Base-by-base conservation (phyloP, 257 asterid species). In the Apocynum venetum region DNA sequence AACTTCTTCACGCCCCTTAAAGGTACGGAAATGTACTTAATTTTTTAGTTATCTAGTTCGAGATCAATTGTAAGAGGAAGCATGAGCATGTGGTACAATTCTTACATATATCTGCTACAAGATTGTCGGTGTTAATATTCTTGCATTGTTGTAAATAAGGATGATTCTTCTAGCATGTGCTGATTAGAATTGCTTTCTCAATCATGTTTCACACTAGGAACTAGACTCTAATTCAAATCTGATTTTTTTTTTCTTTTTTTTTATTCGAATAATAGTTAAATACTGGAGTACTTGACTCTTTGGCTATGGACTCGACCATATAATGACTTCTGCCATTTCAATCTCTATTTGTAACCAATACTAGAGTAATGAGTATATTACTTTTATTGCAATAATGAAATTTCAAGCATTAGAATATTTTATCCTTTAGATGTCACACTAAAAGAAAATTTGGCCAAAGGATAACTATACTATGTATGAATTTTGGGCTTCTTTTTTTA, bases 21-120 rank as follows among this genome's bases (percentile, higher is more conserved):
- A 78, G 65, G 84, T 85, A 89, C 86, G 89, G 84, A 83, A 72
- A 3, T 40, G 91, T 86, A 87, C 92, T 86, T 78, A 19, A 55
- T 73, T 68, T 72, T 25, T 25, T 17, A 47, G 44, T 67, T 11
- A 11, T 43, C 46, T 48, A 6, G n/a, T 9, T 59, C 2, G 8
- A 70, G 47, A 70, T n/a, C 48, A 75, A 75, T 73, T 75, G 65
- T 56, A 77, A 81, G 80, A 36, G 47, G 80, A 83, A 75, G 81
- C 90, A 84, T 2, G 76, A 44, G 77, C 93, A 89, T 85, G 93
- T 89, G 87, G 69, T 65, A 17, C 6, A 13, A 14, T 46, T 14
- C 71, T 80, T 43, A 25, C 51, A 8, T 46, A 17, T 53, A 61
- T 70, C 71, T 80, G 48, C 46, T 65, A 56, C 38, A 48, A 56